These are phyloP conservation scores for Adansonia digitata DNA, from an alignment of 345 rosid species.

Conservation along the genomic window DNA sequence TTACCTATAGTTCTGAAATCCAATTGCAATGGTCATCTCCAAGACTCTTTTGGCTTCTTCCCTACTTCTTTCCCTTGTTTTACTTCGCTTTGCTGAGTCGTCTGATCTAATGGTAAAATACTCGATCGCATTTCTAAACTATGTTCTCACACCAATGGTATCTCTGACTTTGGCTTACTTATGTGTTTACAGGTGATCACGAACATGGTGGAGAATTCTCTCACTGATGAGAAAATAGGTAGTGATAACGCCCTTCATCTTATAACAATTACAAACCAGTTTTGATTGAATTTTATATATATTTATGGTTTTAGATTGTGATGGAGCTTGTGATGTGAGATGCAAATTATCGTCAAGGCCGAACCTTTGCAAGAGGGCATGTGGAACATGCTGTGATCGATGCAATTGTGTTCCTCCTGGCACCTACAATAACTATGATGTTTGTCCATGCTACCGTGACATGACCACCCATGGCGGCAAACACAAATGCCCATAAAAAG, in stretches of 20 bases:
- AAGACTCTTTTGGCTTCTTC: conserved; percentile 42
- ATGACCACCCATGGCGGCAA: conserved; percentile 72
- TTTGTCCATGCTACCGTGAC: conserved; percentile 59
- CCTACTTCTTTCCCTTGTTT: conserved; percentile 44
- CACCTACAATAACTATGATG: conserved; percentile 56
- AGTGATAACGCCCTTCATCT: not conserved
- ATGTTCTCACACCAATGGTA: not conserved
- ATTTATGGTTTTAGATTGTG: conserved; percentile 37
- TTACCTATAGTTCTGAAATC: not conserved
- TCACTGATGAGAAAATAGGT: not conserved
- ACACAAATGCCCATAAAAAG: conserved; percentile 63
- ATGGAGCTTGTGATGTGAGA: conserved; percentile 50
- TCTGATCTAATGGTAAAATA: not conserved
- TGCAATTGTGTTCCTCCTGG: conserved; percentile 88
- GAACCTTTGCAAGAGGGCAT: conserved; percentile 56
- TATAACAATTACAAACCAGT: not conserved
- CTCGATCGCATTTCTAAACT: not conserved
- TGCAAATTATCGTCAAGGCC: conserved; percentile 61
- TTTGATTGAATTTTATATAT: not conserved
- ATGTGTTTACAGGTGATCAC: not conserved
- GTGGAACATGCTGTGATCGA: conserved; percentile 64
- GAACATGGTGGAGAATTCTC: not conserved
- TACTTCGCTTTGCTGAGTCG: conserved; percentile 28
- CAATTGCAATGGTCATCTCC: conserved; percentile 35
- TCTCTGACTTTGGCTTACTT: not conserved